These are phyloP conservation scores for Pulveroboletus sp. DNA, from an alignment of 1,284 basidiomycete genomes.

Conservation along the genomic window DNA sequence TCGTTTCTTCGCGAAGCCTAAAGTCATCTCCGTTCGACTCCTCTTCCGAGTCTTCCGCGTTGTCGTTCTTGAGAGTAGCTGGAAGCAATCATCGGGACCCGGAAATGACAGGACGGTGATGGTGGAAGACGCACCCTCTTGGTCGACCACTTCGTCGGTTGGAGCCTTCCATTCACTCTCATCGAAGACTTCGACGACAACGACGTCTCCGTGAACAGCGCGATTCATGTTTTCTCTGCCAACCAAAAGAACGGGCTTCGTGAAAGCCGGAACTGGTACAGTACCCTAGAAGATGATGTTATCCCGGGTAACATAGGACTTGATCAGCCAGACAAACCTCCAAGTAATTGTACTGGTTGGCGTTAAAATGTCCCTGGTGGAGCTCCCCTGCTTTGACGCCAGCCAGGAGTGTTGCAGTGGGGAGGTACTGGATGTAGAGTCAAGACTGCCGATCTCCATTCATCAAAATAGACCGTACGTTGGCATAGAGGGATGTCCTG, in stretches of 20 bases:
- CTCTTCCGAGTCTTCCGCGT: conserved; percentile 74
- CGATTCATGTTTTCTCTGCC: conserved; percentile 96
- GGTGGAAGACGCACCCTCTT: conserved; percentile 62
- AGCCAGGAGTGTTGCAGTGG: conserved; percentile 71
- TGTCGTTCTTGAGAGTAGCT: conserved; percentile 88
- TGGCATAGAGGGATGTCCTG: conserved; percentile 71
- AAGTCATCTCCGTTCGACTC: conserved; percentile 54
- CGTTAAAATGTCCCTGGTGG: conserved; percentile 93
- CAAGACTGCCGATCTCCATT: not conserved
- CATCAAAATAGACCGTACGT: conserved; percentile 48
- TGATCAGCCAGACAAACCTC: conserved; percentile 54
- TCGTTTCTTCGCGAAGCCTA: conserved; percentile 46
- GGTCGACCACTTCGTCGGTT: conserved; percentile 91
- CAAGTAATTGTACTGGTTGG: conserved; percentile 94
- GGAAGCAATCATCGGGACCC: not conserved
- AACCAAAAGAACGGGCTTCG: conserved; percentile 82
- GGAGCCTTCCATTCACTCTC: conserved; percentile 93
- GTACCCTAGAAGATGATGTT: conserved; percentile 56
- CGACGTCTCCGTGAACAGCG: conserved; percentile 91
- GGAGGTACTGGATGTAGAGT: conserved; percentile 68
- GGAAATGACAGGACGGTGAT: not conserved
- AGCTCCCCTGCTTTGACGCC: conserved; percentile 86
- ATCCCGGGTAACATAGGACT: not conserved
- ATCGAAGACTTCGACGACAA: conserved; percentile 88
- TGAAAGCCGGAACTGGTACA: conserved; percentile 73